A percentile compares a stretch with the other conserved stretches of the same genome.
phyloP scores from a whole-genome alignment of 768 basidiomycete genomes.

The Leccinum imitatum region DNA sequence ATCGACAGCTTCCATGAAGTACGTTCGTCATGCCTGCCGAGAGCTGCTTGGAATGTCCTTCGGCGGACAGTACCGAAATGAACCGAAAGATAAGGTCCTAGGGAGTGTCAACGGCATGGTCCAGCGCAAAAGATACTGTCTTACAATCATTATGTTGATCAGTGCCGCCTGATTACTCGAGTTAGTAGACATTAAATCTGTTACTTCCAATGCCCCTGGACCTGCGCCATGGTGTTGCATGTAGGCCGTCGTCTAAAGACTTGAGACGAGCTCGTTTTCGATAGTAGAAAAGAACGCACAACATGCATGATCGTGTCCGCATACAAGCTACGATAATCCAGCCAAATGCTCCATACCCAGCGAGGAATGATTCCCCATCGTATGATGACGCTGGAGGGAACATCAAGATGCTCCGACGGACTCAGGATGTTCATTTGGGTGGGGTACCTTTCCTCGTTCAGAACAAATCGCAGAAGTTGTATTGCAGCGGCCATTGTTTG shows the following conservation, averaged over 20 bases:
- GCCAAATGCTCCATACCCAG: slow-evolving; percentile 69
- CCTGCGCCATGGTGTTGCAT: slow-evolving; percentile 39
- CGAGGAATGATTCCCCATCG: slow-evolving; percentile 54
- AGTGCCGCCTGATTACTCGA: slow-evolving; percentile 7
- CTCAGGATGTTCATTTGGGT: slow-evolving; percentile 6
- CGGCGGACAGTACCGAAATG: slow-evolving; percentile 17
- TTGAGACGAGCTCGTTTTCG: slow-evolving; percentile 1
- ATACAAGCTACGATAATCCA: slow-evolving; percentile 49
- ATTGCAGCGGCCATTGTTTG: slow-evolving; percentile 45
- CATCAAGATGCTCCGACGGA: slow-evolving; percentile 35
- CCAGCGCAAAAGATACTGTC: background rate
- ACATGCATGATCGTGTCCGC: slow-evolving; percentile 49
- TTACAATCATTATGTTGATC: slow-evolving; percentile 32
- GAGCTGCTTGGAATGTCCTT: slow-evolving; percentile 12
- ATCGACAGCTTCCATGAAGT: slow-evolving; percentile 20
- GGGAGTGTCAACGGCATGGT: slow-evolving; percentile 7
- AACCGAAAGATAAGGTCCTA: slow-evolving; percentile 26
- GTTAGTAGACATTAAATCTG: slow-evolving; percentile 1
- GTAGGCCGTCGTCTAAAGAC: slow-evolving; percentile 51
- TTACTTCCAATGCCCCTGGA: slow-evolving; percentile 1
- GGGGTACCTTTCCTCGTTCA: slow-evolving; percentile 30
- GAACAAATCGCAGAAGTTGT: slow-evolving; percentile 41
- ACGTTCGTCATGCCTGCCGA: slow-evolving; percentile 18
- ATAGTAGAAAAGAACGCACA: slow-evolving; percentile 36
- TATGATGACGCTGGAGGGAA: slow-evolving; percentile 51